Evolutionary conservation across 1,139 yeast species (phyloP), one percentile per base, ranked within the genome.

Genomic region (Saccharomycopsis hybrid): DNA sequence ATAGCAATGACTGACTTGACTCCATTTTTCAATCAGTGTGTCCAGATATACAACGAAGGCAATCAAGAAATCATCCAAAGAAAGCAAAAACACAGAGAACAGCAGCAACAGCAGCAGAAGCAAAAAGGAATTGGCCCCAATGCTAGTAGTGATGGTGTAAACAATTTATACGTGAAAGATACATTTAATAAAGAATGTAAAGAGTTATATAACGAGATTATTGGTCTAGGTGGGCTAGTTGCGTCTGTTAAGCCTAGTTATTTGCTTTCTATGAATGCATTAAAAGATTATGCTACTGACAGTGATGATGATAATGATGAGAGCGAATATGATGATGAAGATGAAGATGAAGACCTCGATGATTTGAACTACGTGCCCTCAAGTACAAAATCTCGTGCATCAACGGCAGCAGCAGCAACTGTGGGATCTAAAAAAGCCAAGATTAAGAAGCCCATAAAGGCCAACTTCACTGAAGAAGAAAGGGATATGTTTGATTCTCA

Each of bases 1-100:
- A 18, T 18, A 18, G 32, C 27, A 18, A 78, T 78, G 85, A 62
- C 77, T 1, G 80, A 80, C 56, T 60, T 76, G 35, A 80, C 85
- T 1, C 76, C 75, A 1, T 60, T 72, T 25, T 80, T 80, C 60
- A 61, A 63, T 37, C 75, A 73, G 55, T 74, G 80, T 55, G 77
- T 77, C 4, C 58, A 62, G 3, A 72, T 78, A 33, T 71, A 76
- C 2, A 67, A 62, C 43, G 63, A 60, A 39, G 56, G 60, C 45
- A 52, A 49, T 3, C 51, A 52, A 7, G 28, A 25, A 27, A 24
- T 39, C 4, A 42, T 48, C 40, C 18, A 44, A 37, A 8, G 51
- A 55, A 47, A 48, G 47, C 50, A 5, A 5, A 41, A 36, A 43
- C n/a, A 1, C 32, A 40, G 31, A 40, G 28, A 42, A 13, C 44